phyloP scores from a whole-genome alignment of 768 basidiomycete genomes.

The Hemileccinum impolitum region DNA sequence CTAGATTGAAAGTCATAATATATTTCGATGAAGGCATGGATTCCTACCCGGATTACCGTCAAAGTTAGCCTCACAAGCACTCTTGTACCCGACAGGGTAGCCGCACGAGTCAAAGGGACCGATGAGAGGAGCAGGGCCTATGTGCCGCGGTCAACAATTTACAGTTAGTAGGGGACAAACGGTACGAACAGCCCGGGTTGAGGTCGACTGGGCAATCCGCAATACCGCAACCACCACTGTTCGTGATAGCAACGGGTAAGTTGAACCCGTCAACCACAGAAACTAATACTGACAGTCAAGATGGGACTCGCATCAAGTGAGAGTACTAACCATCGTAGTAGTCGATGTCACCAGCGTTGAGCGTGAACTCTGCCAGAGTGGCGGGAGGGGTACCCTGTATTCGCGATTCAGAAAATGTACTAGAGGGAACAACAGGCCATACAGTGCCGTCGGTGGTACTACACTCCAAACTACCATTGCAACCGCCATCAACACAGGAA shows the following conservation, averaged over 20 bases:
- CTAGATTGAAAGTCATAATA: slow-evolving; percentile 31
- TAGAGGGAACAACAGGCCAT: background rate
- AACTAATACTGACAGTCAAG: slow-evolving; percentile 33
- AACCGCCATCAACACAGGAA: slow-evolving; percentile 63
- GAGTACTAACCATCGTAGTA: slow-evolving; percentile 55
- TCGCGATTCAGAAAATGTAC: background rate
- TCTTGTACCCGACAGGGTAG: slow-evolving; percentile 57
- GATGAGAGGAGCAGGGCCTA: slow-evolving; percentile 48
- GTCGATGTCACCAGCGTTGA: slow-evolving; percentile 44
- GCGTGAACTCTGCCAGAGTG: slow-evolving; percentile 66
- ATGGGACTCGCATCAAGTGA: background rate
- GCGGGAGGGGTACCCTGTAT: slow-evolving; percentile 63
- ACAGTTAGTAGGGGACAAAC: background rate
- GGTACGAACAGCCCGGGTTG: slow-evolving; percentile 46
- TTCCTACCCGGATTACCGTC: slow-evolving; percentile 31
- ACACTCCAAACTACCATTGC: slow-evolving; percentile 65
- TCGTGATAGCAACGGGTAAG: slow-evolving; percentile 55
- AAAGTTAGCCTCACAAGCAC: slow-evolving; percentile 47
- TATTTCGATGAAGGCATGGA: background rate
- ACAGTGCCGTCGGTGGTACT: slow-evolving; percentile 50
- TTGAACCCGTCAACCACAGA: slow-evolving; percentile 68
- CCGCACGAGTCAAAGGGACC: slow-evolving; percentile 55
- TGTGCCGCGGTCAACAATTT: background rate
- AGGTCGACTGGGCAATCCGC: slow-evolving; percentile 63
- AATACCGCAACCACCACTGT: slow-evolving; percentile 50